A percentile compares a stretch with the other conserved stretches of the same genome.
Conservation (phyloP, 768 basidiomycete genomes). For the Mycena sanguinolenta region DNA sequence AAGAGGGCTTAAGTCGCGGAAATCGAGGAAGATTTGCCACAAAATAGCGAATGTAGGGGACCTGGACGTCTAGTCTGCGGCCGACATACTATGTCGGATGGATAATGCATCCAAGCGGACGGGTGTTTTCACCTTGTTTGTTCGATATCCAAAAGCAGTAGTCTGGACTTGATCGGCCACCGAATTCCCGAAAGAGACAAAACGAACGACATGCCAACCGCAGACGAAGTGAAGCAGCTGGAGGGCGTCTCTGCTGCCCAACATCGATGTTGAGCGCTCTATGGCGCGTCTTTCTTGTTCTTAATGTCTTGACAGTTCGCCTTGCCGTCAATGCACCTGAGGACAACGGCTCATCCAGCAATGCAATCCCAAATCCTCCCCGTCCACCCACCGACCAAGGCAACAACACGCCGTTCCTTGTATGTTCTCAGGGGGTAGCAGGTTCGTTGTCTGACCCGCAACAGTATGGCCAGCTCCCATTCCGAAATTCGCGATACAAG, state of each 20-base stretch:
- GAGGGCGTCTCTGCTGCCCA: slow-evolving; percentile 27
- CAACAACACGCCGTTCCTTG: slow-evolving; percentile 18
- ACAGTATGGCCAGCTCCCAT: slow-evolving; percentile 23
- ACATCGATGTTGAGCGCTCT: too few species aligned
- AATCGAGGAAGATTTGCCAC: too few species aligned
- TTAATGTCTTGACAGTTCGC: too few species aligned
- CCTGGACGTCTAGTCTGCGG: too few species aligned
- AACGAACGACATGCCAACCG: slow-evolving; percentile 16
- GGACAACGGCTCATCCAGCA: slow-evolving; percentile 3
- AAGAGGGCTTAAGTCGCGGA: too few species aligned
- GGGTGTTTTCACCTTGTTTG: slow-evolving; percentile 16
- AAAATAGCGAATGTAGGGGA: too few species aligned
- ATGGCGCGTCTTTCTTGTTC: too few species aligned
- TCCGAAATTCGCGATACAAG: slow-evolving; percentile 43
- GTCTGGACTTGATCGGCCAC: not conserved
- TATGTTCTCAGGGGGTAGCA: not conserved
- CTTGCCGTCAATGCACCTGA: slow-evolving; percentile 20
- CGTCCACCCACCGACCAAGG: not conserved
- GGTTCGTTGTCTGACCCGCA: slow-evolving; percentile 5
- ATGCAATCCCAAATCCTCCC: not conserved
- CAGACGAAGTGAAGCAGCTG: slow-evolving; percentile 23
- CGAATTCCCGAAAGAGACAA: not conserved
- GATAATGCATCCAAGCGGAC: slow-evolving; percentile 14
- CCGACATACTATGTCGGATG: not conserved
- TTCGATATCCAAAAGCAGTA: slow-evolving; percentile 3